These are phyloP conservation scores for Penicillium malachiteum DNA, from an alignment of 495 filamentous ascomycete genomes.

Conservation along the genomic window DNA sequence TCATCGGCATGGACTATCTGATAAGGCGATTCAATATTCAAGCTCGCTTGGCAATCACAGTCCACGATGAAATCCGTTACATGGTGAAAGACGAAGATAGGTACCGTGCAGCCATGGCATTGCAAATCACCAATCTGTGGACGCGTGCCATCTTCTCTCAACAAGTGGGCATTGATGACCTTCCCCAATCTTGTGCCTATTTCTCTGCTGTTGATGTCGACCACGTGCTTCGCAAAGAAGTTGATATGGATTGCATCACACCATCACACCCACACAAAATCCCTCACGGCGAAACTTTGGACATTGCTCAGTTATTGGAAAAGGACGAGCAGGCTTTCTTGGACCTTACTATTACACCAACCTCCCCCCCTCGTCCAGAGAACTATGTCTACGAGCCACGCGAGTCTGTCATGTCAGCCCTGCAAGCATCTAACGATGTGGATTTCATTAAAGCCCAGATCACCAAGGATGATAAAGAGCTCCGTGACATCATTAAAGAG, in stretches of 20 bases:
- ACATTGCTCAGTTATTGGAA: conserved; percentile 70
- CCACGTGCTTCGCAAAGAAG: conserved; percentile 89
- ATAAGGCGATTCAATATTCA: conserved; percentile 79
- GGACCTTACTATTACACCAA: conserved; percentile 59
- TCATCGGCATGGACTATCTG: conserved; percentile 93
- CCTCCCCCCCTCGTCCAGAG: conserved; percentile 51
- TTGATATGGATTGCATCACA: conserved; percentile 95
- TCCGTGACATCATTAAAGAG: conserved; percentile 69
- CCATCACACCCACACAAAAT: conserved; percentile 80
- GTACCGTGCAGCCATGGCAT: conserved; percentile 83
- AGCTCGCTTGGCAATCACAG: conserved; percentile 86
- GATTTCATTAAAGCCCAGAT: conserved; percentile 83
- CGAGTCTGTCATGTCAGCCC: conserved; percentile 72
- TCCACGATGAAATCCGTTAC: conserved; percentile 97
- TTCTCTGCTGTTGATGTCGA: conserved; percentile 97
- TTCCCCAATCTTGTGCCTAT: conserved; percentile 90
- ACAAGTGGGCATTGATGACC: conserved; percentile 92
- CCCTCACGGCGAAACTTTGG: conserved; percentile 79
- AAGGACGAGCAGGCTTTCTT: conserved; percentile 64
- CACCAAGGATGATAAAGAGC: conserved; percentile 68
- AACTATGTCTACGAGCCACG: conserved; percentile 66
- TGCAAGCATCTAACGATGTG: conserved; percentile 53
- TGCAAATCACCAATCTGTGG: conserved; percentile 95
- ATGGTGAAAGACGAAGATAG: conserved; percentile 82
- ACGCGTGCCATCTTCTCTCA: conserved; percentile 95